These are phyloP conservation scores for Candida morakotiae DNA, from an alignment of 805 yeast species.

Conservation along the genomic window DNA sequence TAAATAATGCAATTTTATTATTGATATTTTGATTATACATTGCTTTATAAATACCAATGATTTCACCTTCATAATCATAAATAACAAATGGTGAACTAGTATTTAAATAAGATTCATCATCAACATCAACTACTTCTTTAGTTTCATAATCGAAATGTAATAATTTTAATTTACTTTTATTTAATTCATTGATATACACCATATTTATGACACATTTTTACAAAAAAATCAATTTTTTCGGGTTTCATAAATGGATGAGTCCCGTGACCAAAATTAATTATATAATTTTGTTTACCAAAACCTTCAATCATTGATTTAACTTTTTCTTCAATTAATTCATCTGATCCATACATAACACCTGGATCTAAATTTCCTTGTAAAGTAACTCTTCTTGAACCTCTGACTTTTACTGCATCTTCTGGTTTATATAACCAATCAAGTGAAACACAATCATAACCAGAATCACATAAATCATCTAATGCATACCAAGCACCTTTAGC, in stretches of 20 bases:
- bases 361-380: constrained; percentile 97
- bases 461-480: constrained; percentile 71
- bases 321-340: constrained; percentile 72
- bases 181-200: constrained; percentile 54
- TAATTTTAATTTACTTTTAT: constrained; percentile 46
- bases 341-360: constrained; percentile 87
- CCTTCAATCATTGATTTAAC: constrained; percentile 85
- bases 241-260: constrained; percentile 98
- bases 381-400: constrained; percentile 67
- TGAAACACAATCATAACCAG: constrained; percentile 85
- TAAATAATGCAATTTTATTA: constrained; percentile 69
- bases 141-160: constrained; percentile 53
- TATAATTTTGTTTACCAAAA: constrained; percentile 86
- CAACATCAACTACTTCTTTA: constrained; percentile 6
- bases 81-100: constrained; percentile 68
- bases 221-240: constrained; percentile 77
- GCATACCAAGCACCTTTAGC: constrained; percentile 99
- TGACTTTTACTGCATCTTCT: constrained; percentile 71
- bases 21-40: constrained; percentile 45
- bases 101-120: constrained; percentile 49
- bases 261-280: constrained; percentile 96
- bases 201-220: constrained; percentile 80
- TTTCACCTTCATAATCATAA: constrained; percentile 49
- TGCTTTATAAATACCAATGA: constrained; percentile 67
- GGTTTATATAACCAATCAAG: constrained; percentile 92